Percentiles rank a stretch among this genome's conserved stretches.
Conservation (phyloP, 192 early-diverging fungal species). For the Dispira parvispora region DNA sequence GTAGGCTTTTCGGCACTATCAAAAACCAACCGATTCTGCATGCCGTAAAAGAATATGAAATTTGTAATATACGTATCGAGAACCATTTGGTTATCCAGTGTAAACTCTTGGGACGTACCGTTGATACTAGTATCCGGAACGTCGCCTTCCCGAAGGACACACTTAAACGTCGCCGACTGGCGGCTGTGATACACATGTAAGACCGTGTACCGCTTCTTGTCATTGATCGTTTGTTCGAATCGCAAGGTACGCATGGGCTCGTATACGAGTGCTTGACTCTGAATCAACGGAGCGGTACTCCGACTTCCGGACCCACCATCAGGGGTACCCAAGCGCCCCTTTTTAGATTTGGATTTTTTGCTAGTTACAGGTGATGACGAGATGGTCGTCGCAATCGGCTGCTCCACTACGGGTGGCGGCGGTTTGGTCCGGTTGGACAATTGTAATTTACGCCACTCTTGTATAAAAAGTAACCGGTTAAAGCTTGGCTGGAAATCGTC, state of each 20-base stretch:
- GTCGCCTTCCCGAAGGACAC: slow-evolving; percentile 49
- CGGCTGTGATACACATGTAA: slow-evolving; percentile 40
- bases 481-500: slow-evolving; percentile 53
- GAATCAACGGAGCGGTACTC: slow-evolving; percentile 13
- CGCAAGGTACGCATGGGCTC: slow-evolving; percentile 52
- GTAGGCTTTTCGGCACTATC: slow-evolving; percentile 21
- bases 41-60: slow-evolving; percentile 24
- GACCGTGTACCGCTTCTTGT: slow-evolving; percentile 39
- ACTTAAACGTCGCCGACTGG: slow-evolving; percentile 26
- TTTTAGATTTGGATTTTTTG: slow-evolving; percentile 21
- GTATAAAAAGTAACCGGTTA: slow-evolving; percentile 45
- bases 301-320: not conserved
- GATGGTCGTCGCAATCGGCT: slow-evolving; percentile 1
- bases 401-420: slow-evolving; percentile 18
- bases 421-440: slow-evolving; percentile 31
- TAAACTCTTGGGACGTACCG: slow-evolving; percentile 43
- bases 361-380: not conserved
- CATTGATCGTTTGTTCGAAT: slow-evolving; percentile 31
- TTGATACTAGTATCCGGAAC: slow-evolving; percentile 42
- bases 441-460: slow-evolving; percentile 51
- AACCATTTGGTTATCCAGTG: slow-evolving; percentile 22
- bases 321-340: slow-evolving; percentile 13
- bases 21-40: slow-evolving; percentile 28
- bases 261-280: slow-evolving; percentile 33
- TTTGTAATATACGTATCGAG: slow-evolving; percentile 31